These are phyloP conservation scores for Trypanosoma melophagium DNA, from an alignment of 208 protist genomes.

Conservation along the genomic window DNA sequence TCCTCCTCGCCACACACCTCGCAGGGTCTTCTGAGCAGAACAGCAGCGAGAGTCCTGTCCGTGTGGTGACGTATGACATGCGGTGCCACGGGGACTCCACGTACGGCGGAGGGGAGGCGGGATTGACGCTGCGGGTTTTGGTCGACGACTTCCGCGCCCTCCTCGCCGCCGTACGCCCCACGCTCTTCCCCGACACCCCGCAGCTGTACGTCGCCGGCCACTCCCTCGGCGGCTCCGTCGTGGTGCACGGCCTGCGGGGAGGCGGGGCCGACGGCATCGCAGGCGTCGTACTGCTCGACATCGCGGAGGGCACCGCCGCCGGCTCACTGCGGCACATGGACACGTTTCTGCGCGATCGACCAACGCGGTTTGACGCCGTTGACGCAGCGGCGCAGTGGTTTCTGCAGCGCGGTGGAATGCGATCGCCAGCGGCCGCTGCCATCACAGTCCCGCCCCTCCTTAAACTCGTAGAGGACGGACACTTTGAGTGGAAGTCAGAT, in stretches of 20 bases:
- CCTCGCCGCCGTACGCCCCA: slow-evolving; percentile 36
- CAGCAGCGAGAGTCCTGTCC: slow-evolving; percentile 10
- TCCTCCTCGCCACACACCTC: slow-evolving; percentile 38
- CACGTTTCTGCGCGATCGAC: slow-evolving; percentile 70
- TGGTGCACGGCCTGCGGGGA: slow-evolving; percentile 46
- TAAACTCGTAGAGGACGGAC: slow-evolving; percentile 18
- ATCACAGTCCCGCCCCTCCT: slow-evolving; percentile 83
- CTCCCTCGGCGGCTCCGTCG: slow-evolving; percentile 86
- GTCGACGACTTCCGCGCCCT: slow-evolving; percentile 65
- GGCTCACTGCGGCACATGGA: slow-evolving; percentile 79
- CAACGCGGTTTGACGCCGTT: slow-evolving; percentile 55
- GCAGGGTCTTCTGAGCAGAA: background rate
- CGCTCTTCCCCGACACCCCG: slow-evolving; percentile 39
- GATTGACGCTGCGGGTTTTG: slow-evolving; percentile 62
- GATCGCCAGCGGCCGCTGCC: slow-evolving; percentile 47
- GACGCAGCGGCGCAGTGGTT: slow-evolving; percentile 81
- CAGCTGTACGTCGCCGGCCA: slow-evolving; percentile 79
- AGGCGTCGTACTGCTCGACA: slow-evolving; percentile 84
- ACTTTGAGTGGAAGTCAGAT: slow-evolving; percentile 78
- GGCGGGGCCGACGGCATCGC: slow-evolving; percentile 32
- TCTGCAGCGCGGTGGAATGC: slow-evolving; percentile 73
- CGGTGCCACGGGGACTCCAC: slow-evolving; percentile 88
- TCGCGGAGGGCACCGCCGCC: slow-evolving; percentile 90
- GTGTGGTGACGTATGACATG: slow-evolving; percentile 79
- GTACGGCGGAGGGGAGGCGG: slow-evolving; percentile 53